Percentiles rank a stretch among this genome's conserved stretches.
Evolutionary conservation across 306 rosid species (phyloP).

Genomic region (Vigna reflexopilosa): DNA sequence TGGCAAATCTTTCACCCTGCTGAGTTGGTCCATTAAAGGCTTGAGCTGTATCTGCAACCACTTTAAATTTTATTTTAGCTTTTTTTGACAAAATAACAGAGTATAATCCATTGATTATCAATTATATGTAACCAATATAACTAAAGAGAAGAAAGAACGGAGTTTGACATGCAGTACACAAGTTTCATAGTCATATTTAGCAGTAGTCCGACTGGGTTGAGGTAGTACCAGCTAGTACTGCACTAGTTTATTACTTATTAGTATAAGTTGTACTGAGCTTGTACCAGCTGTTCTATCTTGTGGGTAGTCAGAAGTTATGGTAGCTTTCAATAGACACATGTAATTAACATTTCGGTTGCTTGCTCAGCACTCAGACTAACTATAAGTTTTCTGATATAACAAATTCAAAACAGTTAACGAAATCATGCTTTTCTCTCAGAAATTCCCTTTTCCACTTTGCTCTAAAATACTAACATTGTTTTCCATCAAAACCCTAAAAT

Average conservation of each 20-base stretch:
- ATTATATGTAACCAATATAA: not conserved
- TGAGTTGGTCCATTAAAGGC: slow-evolving; percentile 87
- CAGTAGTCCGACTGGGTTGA: not conserved
- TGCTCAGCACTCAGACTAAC: no score
- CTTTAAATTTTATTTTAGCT: not conserved
- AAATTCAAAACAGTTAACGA: no score
- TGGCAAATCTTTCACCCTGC: slow-evolving; percentile 86
- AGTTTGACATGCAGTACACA: not conserved
- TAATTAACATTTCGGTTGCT: no score
- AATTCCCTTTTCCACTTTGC: no score
- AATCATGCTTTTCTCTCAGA: no score
- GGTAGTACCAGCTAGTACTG: not conserved
- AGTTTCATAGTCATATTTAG: slow-evolving; percentile 1
- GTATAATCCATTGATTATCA: not conserved
- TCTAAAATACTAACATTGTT: not conserved
- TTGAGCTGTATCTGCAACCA: slow-evolving; percentile 83
- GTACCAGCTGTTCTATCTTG: not conserved
- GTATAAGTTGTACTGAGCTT: not conserved
- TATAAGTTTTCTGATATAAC: no score
- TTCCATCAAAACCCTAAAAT: not conserved
- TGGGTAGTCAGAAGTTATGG: no score
- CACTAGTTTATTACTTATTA: not conserved
- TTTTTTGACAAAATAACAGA: not conserved
- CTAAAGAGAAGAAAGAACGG: not conserved
- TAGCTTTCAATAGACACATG: no score